Conservation (phyloP, 768 basidiomycete species). For the Holtermanniella nyarrowii region DNA sequence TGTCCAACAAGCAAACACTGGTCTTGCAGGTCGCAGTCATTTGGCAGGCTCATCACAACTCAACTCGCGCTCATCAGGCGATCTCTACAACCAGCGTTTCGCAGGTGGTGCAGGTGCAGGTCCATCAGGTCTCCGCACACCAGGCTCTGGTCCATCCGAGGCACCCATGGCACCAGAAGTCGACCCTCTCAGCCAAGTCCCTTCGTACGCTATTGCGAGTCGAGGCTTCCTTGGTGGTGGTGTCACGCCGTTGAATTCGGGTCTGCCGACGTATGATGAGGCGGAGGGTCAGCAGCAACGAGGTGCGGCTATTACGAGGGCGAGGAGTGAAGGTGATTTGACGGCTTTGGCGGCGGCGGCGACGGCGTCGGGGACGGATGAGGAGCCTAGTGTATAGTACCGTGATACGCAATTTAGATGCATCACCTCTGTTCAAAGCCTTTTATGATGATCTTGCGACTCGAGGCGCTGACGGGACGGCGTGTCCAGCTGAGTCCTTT, state of each 20-base stretch:
- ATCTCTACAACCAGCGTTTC: background rate
- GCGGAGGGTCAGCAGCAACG: slow-evolving; percentile 39
- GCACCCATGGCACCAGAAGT: slow-evolving; percentile 14
- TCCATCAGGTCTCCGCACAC: background rate
- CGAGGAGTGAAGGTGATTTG: slow-evolving; percentile 8
- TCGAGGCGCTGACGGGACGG: too few species aligned
- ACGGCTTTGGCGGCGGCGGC: background rate
- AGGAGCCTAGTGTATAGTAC: too few species aligned
- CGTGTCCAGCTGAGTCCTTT: too few species aligned
- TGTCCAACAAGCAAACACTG: background rate
- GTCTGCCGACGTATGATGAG: slow-evolving; percentile 81
- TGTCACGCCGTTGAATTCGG: slow-evolving; percentile 70
- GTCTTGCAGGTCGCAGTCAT: background rate
- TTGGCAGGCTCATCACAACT: background rate
- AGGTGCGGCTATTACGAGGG: slow-evolving; percentile 9
- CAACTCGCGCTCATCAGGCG: background rate
- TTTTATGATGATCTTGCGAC: too few species aligned
- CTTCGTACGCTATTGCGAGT: slow-evolving; percentile 73
- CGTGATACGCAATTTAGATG: too few species aligned
- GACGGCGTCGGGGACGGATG: too few species aligned
- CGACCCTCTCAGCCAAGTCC: slow-evolving; percentile 59
- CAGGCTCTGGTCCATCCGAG: slow-evolving; percentile 11
- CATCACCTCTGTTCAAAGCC: too few species aligned
- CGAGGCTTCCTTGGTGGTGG: slow-evolving; percentile 80
- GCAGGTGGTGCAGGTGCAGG: background rate